These are phyloP conservation scores for Cyanodermella asteris DNA, from an alignment of 2,329 filamentous ascomycete genomes.

Conservation along the genomic window DNA sequence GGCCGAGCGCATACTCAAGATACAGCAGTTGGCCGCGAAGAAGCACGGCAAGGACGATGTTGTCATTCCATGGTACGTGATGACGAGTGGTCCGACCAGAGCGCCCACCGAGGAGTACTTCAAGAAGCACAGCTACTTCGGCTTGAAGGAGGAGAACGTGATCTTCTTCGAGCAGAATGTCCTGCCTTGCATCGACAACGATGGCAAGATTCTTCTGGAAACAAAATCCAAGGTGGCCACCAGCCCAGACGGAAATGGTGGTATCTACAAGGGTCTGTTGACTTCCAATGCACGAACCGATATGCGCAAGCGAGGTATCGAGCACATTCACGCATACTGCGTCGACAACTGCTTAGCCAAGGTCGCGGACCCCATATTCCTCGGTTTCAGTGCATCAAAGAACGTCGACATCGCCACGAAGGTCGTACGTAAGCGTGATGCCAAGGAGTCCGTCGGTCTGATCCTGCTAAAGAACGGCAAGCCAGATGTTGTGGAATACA, in stretches of 20 bases:
- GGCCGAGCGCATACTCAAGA: conserved; percentile 74
- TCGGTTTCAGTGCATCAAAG: conserved; percentile 76
- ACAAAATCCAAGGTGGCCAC: conserved; percentile 78
- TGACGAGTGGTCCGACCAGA: conserved; percentile 91
- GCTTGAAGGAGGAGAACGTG: conserved; percentile 65
- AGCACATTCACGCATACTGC: conserved; percentile 95
- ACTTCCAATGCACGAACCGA: conserved; percentile 61
- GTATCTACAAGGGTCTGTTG: conserved; percentile 81
- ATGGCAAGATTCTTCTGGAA: conserved; percentile 91
- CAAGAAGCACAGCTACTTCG: conserved; percentile 74
- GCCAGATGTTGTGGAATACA: conserved; percentile 96
- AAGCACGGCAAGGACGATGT: conserved; percentile 38
- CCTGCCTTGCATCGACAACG: conserved; percentile 87
- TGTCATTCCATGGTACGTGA: conserved; percentile 91
- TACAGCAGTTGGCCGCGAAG: conserved; percentile 60
- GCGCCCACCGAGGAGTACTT: conserved; percentile 89
- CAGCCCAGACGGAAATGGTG: conserved; percentile 90
- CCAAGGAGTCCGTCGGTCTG: conserved; percentile 84
- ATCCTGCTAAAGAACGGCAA: conserved; percentile 90
- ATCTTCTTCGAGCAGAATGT: conserved; percentile 93
- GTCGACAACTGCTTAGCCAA: conserved; percentile 99
- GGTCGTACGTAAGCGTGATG: conserved; percentile 95
- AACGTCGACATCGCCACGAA: conserved; percentile 93
- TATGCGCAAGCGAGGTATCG: conserved; percentile 69
- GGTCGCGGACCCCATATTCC: conserved; percentile 90